phyloP scores from a whole-genome alignment of 2,329 filamentous ascomycete species.

The Thelonectria rubi region DNA sequence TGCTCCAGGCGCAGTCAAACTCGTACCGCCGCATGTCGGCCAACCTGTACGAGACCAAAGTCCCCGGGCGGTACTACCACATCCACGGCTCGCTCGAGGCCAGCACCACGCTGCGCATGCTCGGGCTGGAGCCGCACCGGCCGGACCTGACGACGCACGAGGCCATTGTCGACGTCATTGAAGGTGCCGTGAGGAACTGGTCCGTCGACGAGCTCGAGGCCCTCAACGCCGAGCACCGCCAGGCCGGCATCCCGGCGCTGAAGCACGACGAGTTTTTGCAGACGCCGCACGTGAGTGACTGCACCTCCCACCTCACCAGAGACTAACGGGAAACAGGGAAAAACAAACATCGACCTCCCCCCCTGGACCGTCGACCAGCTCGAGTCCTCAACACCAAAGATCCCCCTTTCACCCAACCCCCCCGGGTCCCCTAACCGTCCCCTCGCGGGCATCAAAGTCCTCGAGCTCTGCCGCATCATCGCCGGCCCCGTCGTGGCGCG shows the following conservation, averaged over 20 bases:
- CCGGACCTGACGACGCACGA: slow-evolving; percentile 69
- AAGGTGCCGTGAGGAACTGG: slow-evolving; percentile 64
- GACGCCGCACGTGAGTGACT: slow-evolving; percentile 54
- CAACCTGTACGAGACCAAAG: slow-evolving; percentile 75
- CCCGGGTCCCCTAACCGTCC: slow-evolving; percentile 40
- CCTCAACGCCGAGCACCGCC: slow-evolving; percentile 63
- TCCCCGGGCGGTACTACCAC: slow-evolving; percentile 74
- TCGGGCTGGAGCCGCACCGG: slow-evolving; percentile 69
- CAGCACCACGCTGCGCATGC: slow-evolving; percentile 73
- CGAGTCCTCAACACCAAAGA: slow-evolving; percentile 59
- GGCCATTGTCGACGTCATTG: slow-evolving; percentile 67
- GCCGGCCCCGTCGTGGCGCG: slow-evolving; percentile 78
- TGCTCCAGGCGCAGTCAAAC: slow-evolving; percentile 75
- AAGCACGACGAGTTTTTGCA: slow-evolving; percentile 67
- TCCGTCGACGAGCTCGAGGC: slow-evolving; percentile 65
- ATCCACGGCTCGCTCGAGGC: slow-evolving; percentile 80
- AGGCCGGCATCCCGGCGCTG: slow-evolving; percentile 68
- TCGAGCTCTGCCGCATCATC: slow-evolving; percentile 80
- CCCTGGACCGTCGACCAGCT: slow-evolving; percentile 62
- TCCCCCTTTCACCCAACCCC: slow-evolving; percentile 46
- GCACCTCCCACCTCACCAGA: neutral
- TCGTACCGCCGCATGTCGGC: slow-evolving; percentile 77
- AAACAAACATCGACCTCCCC: slow-evolving; percentile 50
- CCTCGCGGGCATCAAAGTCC: slow-evolving; percentile 72
- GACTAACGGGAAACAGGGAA: slow-evolving; percentile 51